Conservation (phyloP, 2,329 filamentous ascomycete genomes). For the Beauveria sp. region DNA sequence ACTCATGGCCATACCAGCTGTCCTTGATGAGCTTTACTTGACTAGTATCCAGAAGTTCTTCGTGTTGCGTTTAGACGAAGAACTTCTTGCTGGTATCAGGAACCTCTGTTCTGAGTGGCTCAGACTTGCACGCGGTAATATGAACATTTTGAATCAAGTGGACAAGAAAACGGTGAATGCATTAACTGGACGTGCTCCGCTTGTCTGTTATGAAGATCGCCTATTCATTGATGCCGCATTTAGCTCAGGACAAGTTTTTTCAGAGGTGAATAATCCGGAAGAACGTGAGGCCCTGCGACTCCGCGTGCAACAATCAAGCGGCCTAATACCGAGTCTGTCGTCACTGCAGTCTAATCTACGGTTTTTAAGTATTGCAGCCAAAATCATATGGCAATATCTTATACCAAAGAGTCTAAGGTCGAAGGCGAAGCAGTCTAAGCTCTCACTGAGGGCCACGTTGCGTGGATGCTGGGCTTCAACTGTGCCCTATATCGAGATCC, state of each 20-base stretch:
- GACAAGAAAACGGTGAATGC: conserved; percentile 7
- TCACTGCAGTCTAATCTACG: conserved; percentile 1
- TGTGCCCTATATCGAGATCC: conserved; percentile 12
- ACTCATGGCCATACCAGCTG: neutral
- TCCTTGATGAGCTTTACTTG: neutral
- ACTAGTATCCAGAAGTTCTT: neutral
- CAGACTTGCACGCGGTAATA: neutral
- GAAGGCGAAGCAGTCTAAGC: neutral
- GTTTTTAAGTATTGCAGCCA: conserved; percentile 1
- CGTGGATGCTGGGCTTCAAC: conserved; percentile 4
- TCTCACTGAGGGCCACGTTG: conserved; percentile 4
- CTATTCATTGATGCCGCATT: neutral
- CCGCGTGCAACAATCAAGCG: neutral
- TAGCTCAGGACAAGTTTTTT: neutral
- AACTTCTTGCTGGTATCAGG: neutral
- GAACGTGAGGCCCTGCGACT: neutral
- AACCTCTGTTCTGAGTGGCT: conserved; percentile 1
- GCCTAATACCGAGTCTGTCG: neutral
- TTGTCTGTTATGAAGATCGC: neutral
- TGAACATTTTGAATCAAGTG: neutral
- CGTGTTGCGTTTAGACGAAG: neutral
- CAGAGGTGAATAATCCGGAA: neutral
- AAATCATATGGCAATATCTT: neutral
- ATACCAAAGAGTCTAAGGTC: conserved; percentile 2
- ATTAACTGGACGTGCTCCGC: conserved; percentile 1